A percentile compares a stretch with the other conserved stretches of the same genome.
Evolutionary conservation across 2,329 filamentous ascomycete species (phyloP).

Genomic region (Teratosphaeria destructans): DNA sequence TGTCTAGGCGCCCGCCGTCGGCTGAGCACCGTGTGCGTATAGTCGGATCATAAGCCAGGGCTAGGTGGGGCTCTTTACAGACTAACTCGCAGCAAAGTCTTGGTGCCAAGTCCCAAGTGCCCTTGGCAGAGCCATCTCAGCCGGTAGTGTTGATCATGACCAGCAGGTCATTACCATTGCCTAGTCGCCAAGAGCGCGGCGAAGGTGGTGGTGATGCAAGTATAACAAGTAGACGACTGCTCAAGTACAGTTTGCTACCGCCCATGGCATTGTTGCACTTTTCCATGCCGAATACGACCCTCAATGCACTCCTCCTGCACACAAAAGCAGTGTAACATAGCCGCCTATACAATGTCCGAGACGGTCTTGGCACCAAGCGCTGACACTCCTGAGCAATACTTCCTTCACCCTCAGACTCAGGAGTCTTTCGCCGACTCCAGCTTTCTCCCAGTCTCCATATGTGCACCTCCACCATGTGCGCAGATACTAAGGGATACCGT

Average conservation of each 20-base stretch:
- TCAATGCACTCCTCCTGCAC: background rate
- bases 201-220: conserved; percentile 4
- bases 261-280: background rate
- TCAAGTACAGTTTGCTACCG: background rate
- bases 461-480: conserved; percentile 10
- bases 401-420: background rate
- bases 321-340: background rate
- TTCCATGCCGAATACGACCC: background rate
- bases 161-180: background rate
- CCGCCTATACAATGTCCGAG: conserved; percentile 6
- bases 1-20: background rate
- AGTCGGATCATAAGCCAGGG: background rate
- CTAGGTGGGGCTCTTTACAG: background rate
- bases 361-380: conserved; percentile 13
- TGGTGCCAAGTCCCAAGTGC: background rate
- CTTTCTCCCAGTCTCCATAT: conserved; percentile 7
- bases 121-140: conserved; percentile 2
- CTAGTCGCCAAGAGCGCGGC: conserved; percentile 7
- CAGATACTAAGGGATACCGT: conserved; percentile 1
- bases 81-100: conserved; percentile 1
- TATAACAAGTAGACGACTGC: background rate
- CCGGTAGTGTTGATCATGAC: background rate
- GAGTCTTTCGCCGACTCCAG: conserved; percentile 9
- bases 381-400: conserved; percentile 4
- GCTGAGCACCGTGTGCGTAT: background rate